A percentile compares a stretch with the other conserved stretches of the same genome.
phyloP scores from a whole-genome alignment of 495 filamentous ascomycete genomes.

The Daldinia concentrica region DNA sequence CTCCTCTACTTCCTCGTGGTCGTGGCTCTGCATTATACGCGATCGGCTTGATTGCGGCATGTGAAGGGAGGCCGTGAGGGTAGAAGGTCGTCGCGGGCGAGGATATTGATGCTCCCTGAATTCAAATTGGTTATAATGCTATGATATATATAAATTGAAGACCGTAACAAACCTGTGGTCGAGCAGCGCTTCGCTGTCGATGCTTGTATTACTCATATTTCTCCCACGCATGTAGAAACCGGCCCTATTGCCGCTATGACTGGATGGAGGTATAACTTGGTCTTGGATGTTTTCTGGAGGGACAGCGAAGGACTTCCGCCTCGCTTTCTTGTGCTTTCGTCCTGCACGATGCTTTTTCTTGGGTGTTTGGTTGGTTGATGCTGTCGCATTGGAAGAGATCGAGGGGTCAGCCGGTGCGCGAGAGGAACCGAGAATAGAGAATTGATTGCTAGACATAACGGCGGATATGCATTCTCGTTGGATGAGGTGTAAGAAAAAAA shows the following conservation, averaged over 20 bases:
- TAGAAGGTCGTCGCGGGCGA: constrained; percentile 71
- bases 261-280: constrained; percentile 49
- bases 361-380: constrained; percentile 28
- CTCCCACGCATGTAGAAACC: constrained; percentile 67
- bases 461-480: constrained; percentile 19
- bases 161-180: constrained; percentile 76
- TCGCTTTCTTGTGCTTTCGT: constrained; percentile 66
- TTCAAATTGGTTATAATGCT: constrained; percentile 9
- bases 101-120: constrained; percentile 74
- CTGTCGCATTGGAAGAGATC: constrained; percentile 34
- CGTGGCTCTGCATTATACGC: constrained; percentile 46
- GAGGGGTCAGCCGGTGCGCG: constrained; percentile 26
- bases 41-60: constrained; percentile 50
- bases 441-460: constrained; percentile 46
- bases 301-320: constrained; percentile 71
- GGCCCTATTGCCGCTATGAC: constrained; percentile 44
- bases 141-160: not conserved
- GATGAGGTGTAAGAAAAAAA: constrained; percentile 6
- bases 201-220: constrained; percentile 78
- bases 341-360: constrained; percentile 58
- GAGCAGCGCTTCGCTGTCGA: constrained; percentile 81
- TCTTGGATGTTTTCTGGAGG: constrained; percentile 57
- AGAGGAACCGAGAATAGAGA: constrained; percentile 37
- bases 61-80: constrained; percentile 51
- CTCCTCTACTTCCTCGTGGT: constrained; percentile 54